These are phyloP conservation scores for Yamadazyma blattariae DNA, from an alignment of 1,139 yeast species.

Conservation along the genomic window DNA sequence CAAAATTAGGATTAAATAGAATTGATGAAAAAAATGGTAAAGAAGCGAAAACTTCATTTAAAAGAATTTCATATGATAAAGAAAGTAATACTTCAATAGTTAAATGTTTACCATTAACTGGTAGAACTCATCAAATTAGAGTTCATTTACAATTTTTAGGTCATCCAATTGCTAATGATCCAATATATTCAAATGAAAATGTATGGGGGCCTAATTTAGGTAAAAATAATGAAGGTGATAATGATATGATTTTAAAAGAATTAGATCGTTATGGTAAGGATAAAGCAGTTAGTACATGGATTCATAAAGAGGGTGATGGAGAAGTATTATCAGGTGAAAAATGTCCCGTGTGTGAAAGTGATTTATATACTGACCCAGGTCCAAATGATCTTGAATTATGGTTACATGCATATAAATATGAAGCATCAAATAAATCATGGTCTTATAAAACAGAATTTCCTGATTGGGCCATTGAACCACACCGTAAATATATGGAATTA, in stretches of 20 bases:
- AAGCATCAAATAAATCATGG: slow-evolving; percentile 62
- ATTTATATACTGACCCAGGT: slow-evolving; percentile 83
- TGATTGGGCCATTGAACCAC: slow-evolving; percentile 75
- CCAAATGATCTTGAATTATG: slow-evolving; percentile 81
- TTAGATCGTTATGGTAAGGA: slow-evolving; percentile 70
- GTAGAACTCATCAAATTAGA: slow-evolving; percentile 92
- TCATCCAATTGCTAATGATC: slow-evolving; percentile 92
- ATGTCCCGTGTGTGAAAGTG: slow-evolving; percentile 71
- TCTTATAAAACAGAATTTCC: slow-evolving; percentile 77
- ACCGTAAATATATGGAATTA: slow-evolving; percentile 51
- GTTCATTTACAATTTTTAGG: slow-evolving; percentile 89
- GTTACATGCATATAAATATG: slow-evolving; percentile 85
- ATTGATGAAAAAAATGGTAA: slow-evolving; percentile 67
- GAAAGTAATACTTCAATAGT: slow-evolving; percentile 63
- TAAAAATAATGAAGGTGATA: slow-evolving; percentile 48
- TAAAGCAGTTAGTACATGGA: slow-evolving; percentile 66
- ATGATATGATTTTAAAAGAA: slow-evolving; percentile 39
- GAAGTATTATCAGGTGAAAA: slow-evolving; percentile 55
- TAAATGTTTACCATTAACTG: slow-evolving; percentile 81
- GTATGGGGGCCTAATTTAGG: slow-evolving; percentile 75
- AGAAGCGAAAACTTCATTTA: slow-evolving; percentile 54
- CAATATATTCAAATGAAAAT: slow-evolving; percentile 63
- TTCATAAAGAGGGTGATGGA: slow-evolving; percentile 55
- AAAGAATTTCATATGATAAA: slow-evolving; percentile 60
- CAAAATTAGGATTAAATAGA: slow-evolving; percentile 73